Conservation (phyloP, 192 early-diverging fungal species). For the Oehlia diaphana region DNA sequence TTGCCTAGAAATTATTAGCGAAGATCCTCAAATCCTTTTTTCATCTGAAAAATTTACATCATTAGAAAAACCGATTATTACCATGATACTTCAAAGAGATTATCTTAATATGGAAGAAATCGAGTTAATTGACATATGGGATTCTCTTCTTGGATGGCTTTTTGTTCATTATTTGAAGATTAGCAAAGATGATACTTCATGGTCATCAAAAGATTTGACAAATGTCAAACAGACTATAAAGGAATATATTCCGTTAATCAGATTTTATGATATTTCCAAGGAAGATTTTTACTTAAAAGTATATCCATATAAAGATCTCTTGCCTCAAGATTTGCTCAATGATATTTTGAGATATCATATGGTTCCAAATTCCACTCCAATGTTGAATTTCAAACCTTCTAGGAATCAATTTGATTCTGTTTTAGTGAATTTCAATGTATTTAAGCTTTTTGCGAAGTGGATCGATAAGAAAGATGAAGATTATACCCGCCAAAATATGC, state of each 20-base stretch:
- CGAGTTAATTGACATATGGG: neutral
- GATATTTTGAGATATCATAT: neutral
- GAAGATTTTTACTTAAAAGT: slow-evolving; percentile 4
- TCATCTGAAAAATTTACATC: neutral
- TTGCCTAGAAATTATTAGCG: neutral
- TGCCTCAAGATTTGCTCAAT: neutral
- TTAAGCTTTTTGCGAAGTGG: neutral
- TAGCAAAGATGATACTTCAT: neutral
- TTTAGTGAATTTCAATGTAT: neutral
- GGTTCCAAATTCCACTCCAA: neutral
- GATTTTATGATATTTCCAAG: neutral
- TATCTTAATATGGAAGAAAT: neutral
- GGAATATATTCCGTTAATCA: neutral
- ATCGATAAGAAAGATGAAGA: neutral
- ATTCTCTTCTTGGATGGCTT: neutral
- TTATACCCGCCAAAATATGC: neutral
- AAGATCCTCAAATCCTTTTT: neutral
- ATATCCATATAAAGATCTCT: neutral
- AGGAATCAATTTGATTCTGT: neutral
- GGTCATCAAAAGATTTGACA: neutral
- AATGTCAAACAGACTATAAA: neutral
- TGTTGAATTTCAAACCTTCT: neutral
- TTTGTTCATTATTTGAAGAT: neutral
- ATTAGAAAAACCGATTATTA: neutral
- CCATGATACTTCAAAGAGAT: neutral